Conservation (phyloP, 2,329 filamentous ascomycete genomes). For the Thermothelomyces thermophilus region DNA sequence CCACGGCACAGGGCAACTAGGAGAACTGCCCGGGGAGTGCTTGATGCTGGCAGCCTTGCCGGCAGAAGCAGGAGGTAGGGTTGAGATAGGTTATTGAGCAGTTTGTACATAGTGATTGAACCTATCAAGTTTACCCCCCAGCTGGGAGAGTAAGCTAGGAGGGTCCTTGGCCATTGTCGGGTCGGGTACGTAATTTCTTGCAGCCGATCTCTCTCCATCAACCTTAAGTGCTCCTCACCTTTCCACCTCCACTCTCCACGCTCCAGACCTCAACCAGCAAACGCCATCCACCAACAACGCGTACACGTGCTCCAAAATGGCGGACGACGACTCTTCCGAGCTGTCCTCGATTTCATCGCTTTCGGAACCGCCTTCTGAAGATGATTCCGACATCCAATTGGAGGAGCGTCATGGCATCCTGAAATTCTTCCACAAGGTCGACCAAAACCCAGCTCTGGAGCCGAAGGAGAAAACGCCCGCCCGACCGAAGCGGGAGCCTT, state of each 20-base stretch:
- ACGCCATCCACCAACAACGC: constrained; percentile 4
- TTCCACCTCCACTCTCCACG: constrained; percentile 29
- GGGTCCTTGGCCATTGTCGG: constrained; percentile 19
- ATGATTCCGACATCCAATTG: constrained; percentile 45
- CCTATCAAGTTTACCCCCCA: constrained; percentile 23
- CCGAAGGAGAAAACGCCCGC: constrained; percentile 57
- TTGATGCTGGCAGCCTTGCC: constrained; percentile 9
- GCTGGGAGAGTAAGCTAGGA: constrained; percentile 15
- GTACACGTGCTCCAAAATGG: constrained; percentile 37
- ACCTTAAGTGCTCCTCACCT: constrained; percentile 23
- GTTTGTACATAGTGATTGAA: constrained; percentile 10
- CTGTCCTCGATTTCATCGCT: constrained; percentile 48
- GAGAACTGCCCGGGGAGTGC: not conserved
- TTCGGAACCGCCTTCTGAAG: constrained; percentile 44
- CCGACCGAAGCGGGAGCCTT: constrained; percentile 72
- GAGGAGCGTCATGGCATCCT: constrained; percentile 52
- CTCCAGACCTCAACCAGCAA: constrained; percentile 24
- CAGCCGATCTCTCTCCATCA: constrained; percentile 23
- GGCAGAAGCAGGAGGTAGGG: constrained; percentile 5
- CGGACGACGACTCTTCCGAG: constrained; percentile 57
- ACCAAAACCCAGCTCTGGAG: constrained; percentile 37
- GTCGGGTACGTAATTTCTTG: constrained; percentile 27
- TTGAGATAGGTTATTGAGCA: constrained; percentile 8
- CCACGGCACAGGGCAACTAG: not conserved
- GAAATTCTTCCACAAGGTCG: constrained; percentile 59